A percentile compares a stretch with the other conserved stretches of the same genome.
These are phyloP conservation scores for Trametes cinnabarina DNA, from an alignment of 768 basidiomycete genomes.

Conservation along the genomic window DNA sequence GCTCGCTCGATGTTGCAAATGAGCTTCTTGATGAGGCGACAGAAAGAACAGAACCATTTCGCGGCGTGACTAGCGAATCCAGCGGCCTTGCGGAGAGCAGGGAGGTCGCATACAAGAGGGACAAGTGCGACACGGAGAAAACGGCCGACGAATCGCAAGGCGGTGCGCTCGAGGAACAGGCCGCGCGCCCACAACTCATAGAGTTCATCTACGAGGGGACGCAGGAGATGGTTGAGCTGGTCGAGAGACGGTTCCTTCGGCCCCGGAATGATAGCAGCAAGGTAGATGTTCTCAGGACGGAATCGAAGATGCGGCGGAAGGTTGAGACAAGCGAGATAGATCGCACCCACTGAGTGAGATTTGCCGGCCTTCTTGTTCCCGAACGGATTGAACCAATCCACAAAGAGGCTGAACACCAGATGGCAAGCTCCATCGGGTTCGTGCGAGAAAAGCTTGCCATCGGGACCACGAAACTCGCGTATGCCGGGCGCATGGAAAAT, in stretches of 20 bases:
- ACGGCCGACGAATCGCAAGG: conserved; percentile 25
- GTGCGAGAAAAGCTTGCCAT: conserved; percentile 1
- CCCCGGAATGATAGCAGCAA: conserved; percentile 42
- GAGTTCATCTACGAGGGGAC: conserved; percentile 38
- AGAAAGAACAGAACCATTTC: conserved; percentile 31
- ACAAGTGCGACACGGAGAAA: conserved; percentile 30
- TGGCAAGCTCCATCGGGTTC: conserved; percentile 1
- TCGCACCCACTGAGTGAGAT: conserved; percentile 14
- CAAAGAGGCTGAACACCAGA: conserved; percentile 14
- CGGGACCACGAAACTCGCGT: conserved; percentile 13
- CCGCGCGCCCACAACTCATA: conserved; percentile 34
- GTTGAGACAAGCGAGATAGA: conserved; percentile 28
- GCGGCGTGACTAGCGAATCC: conserved; percentile 28
- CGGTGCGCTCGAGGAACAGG: conserved; percentile 22
- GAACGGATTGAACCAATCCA: conserved; percentile 22
- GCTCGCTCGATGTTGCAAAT: conserved; percentile 29
- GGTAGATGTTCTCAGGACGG: conserved; percentile 37
- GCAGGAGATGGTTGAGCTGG: conserved; percentile 39
- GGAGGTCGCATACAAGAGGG: conserved; percentile 37
- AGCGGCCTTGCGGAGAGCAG: conserved; percentile 32
- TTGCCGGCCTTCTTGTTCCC: conserved; percentile 12
- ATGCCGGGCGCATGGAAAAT: conserved; percentile 13
- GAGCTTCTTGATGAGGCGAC: conserved; percentile 22
- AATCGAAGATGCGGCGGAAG: conserved; percentile 25
- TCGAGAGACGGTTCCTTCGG: conserved; percentile 35